These are phyloP conservation scores for Dryadomyces sulphureus DNA, from an alignment of 2,329 filamentous ascomycete genomes.

Conservation along the genomic window DNA sequence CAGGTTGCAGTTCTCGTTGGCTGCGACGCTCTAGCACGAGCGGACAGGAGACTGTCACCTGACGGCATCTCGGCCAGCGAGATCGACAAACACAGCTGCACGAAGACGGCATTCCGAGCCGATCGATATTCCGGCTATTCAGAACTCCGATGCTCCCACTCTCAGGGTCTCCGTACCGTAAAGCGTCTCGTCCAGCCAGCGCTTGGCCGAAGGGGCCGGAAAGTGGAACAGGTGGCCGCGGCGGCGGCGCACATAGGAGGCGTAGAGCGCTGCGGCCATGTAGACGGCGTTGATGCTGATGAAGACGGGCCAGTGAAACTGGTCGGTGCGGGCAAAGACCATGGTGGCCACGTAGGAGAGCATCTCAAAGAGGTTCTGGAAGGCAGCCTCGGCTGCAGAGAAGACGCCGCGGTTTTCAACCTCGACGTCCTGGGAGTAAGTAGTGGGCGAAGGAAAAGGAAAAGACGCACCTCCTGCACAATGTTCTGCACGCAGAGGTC, in stretches of 20 bases:
- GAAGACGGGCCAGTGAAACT: conserved; percentile 49
- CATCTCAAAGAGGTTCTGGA: conserved; percentile 58
- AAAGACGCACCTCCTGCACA: conserved; percentile 38
- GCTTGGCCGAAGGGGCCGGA: conserved; percentile 10
- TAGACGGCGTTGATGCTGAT: conserved; percentile 41
- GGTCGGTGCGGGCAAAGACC: conserved; percentile 42
- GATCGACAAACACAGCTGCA: too few species aligned
- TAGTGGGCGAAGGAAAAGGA: neutral
- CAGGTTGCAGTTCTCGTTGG: too few species aligned
- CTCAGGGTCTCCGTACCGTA: neutral
- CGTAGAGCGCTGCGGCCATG: conserved; percentile 33
- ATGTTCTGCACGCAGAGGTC: conserved; percentile 46
- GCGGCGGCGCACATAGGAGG: conserved; percentile 38
- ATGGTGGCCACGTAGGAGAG: conserved; percentile 52
- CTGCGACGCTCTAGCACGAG: neutral
- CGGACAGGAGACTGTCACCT: neutral
- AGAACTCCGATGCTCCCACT: neutral
- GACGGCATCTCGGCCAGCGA: neutral
- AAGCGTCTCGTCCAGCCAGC: conserved; percentile 9
- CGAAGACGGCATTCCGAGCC: too few species aligned
- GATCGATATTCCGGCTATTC: too few species aligned
- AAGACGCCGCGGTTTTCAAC: conserved; percentile 48
- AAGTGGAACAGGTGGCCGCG: conserved; percentile 46
- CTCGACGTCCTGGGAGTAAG: conserved; percentile 32
- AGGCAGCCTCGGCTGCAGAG: conserved; percentile 50